Evolutionary conservation across 148 eudicot genomes (phyloP).

Genomic region (Vaccinium darrowii): DNA sequence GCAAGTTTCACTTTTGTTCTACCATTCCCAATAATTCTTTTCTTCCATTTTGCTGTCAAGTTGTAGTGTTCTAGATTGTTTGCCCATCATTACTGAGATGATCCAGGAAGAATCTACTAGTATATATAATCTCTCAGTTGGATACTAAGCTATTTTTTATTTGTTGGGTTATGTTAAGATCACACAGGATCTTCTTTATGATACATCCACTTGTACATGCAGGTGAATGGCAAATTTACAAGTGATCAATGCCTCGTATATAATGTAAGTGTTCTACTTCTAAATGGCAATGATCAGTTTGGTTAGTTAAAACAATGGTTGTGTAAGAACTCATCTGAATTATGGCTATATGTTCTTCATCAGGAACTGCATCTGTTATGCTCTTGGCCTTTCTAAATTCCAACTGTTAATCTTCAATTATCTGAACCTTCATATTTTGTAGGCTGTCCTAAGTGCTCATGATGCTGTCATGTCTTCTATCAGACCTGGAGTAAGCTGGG

Average conservation of each 20-base stretch:
- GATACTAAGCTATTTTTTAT: not conserved
- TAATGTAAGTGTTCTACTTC: constrained; percentile 57
- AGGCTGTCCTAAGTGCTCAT: constrained; percentile 97
- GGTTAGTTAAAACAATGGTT: not conserved
- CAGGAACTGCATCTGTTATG: not conserved
- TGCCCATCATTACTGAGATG: not conserved
- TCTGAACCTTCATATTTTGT: constrained; percentile 21
- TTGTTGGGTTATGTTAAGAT: not conserved
- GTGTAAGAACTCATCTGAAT: not conserved
- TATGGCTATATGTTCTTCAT: not conserved
- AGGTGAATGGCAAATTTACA: constrained; percentile 93
- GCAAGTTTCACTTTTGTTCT: not conserved
- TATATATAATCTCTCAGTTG: not conserved
- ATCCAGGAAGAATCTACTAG: not conserved
- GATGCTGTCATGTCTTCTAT: constrained; percentile 81
- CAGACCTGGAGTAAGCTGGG: constrained; percentile 95
- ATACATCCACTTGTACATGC: constrained; percentile 29
- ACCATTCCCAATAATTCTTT: not conserved
- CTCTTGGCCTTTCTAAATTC: not conserved
- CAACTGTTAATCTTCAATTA: not conserved
- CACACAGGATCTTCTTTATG: not conserved
- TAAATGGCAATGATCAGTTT: not conserved
- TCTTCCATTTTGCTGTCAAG: not conserved
- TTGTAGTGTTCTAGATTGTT: not conserved
- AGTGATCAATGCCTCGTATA: constrained; percentile 76